A percentile compares a stretch with the other conserved stretches of the same genome.
Evolutionary conservation across 495 filamentous ascomycete species (phyloP).

Genomic region (Tetracladium setigerum): DNA sequence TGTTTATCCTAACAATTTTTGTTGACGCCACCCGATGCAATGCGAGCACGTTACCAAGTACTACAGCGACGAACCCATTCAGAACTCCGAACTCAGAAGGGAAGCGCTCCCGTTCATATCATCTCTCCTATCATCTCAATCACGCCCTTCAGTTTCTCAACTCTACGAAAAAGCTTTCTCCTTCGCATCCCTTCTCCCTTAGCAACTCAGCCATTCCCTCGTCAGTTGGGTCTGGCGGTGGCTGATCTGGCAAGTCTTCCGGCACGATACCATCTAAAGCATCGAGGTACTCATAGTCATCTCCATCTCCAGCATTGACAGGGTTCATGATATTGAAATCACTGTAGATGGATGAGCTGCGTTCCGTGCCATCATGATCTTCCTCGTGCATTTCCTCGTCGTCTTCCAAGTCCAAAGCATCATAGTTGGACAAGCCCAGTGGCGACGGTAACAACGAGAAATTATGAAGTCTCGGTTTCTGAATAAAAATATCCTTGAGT

Average conservation of each 20-base stretch:
- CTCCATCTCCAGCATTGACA: constrained; percentile 7
- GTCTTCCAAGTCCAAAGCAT: constrained; percentile 39
- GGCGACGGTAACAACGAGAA: constrained; percentile 30
- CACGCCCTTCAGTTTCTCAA: constrained; percentile 6
- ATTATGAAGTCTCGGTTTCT: constrained; percentile 18
- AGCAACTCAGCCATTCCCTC: constrained; percentile 21
- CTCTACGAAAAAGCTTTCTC: constrained; percentile 23
- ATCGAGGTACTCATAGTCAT: constrained; percentile 35
- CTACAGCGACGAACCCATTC: background rate
- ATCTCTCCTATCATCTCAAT: background rate
- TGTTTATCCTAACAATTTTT: constrained; percentile 13
- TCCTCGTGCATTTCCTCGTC: constrained; percentile 21
- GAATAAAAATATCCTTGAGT: constrained; percentile 16
- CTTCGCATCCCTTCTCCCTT: constrained; percentile 25
- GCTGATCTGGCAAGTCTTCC: constrained; percentile 17
- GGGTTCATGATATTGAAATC: constrained; percentile 30
- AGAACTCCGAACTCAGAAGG: background rate
- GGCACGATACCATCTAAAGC: constrained; percentile 34
- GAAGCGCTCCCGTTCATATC: background rate
- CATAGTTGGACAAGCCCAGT: constrained; percentile 38
- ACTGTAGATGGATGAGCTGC: constrained; percentile 22
- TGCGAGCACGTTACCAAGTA: constrained; percentile 1
- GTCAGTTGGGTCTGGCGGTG: constrained; percentile 18
- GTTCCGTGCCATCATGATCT: constrained; percentile 1
- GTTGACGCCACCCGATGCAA: constrained; percentile 11